Evolutionary conservation across 495 filamentous ascomycete species (phyloP).

Genomic region (Penicillium coprophilum): DNA sequence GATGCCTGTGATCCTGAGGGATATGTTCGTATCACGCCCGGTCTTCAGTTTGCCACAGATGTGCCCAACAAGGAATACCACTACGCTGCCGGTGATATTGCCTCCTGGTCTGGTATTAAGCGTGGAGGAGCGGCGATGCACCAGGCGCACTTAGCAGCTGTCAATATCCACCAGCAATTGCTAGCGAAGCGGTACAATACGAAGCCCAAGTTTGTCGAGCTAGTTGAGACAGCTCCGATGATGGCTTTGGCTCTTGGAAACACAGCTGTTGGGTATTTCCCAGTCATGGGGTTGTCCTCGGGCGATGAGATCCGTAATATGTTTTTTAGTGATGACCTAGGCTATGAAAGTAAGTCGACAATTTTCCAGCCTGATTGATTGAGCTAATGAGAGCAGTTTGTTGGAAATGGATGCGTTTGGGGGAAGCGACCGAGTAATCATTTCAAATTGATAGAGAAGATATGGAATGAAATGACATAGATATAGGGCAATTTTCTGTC

Average conservation of each 20-base stretch:
- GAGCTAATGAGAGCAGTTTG: conserved; percentile 4
- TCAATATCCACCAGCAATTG: conserved; percentile 6
- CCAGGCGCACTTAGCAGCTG: conserved; percentile 5
- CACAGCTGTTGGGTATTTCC: conserved; percentile 5
- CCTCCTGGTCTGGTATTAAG: conserved; percentile 5
- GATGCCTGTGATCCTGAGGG: conserved; percentile 47
- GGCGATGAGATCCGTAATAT: conserved; percentile 3
- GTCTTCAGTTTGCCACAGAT: conserved; percentile 32
- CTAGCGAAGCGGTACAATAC: not conserved
- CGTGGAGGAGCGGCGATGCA: conserved; percentile 8
- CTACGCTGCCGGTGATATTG: conserved; percentile 42
- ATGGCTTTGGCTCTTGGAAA: conserved; percentile 9
- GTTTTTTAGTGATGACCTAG: conserved; percentile 8
- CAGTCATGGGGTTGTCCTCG: not conserved
- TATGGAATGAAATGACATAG: not conserved
- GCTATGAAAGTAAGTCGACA: conserved; percentile 4
- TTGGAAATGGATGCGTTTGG: conserved; percentile 9
- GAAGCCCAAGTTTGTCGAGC: not conserved
- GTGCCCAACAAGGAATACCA: conserved; percentile 47
- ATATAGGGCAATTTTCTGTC: not conserved
- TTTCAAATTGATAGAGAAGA: not conserved
- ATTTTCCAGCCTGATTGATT: not conserved
- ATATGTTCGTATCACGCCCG: conserved; percentile 49
- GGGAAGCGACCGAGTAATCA: not conserved
- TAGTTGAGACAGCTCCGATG: conserved; percentile 3